These are phyloP conservation scores for Lactarius indigo DNA, from an alignment of 768 basidiomycete species.

Conservation along the genomic window DNA sequence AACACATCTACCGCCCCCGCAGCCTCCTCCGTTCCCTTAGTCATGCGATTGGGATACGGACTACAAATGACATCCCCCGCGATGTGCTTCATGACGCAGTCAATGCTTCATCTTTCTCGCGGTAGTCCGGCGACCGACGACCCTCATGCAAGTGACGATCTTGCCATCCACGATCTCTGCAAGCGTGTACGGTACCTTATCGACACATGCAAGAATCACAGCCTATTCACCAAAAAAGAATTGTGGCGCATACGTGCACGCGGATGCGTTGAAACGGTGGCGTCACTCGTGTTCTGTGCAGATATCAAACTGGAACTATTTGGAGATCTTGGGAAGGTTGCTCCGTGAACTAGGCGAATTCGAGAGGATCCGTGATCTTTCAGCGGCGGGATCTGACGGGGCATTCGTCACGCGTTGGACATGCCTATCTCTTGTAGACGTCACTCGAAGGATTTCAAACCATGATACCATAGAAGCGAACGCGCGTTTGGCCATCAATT, in stretches of 20 bases:
- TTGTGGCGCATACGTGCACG: too few relatives aligned
- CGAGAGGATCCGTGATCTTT: background rate
- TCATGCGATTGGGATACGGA: too few relatives aligned
- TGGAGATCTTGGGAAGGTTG: background rate
- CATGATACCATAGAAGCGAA: background rate
- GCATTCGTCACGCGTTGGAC: slow-evolving; percentile 1
- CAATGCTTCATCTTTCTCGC: background rate
- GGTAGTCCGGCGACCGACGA: background rate
- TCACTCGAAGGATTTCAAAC: background rate
- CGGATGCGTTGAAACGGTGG: too few relatives aligned
- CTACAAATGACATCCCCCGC: background rate
- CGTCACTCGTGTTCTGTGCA: too few relatives aligned
- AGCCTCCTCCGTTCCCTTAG: too few relatives aligned
- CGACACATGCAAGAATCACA: too few relatives aligned
- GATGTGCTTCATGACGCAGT: background rate
- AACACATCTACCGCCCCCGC: too few relatives aligned
- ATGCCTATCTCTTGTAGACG: background rate
- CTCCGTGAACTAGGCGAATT: slow-evolving; percentile 1
- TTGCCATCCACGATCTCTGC: too few relatives aligned
- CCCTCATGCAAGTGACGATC: too few relatives aligned
- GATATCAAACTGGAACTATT: background rate
- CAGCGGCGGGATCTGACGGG: background rate
- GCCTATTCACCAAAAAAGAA: too few relatives aligned
- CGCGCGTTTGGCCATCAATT: background rate
- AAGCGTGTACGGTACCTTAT: too few relatives aligned